Percentiles rank a stretch among this genome's conserved stretches.
phyloP scores from a whole-genome alignment of 352 stramenopile genomes.

The Phytophthora nicotianae region DNA sequence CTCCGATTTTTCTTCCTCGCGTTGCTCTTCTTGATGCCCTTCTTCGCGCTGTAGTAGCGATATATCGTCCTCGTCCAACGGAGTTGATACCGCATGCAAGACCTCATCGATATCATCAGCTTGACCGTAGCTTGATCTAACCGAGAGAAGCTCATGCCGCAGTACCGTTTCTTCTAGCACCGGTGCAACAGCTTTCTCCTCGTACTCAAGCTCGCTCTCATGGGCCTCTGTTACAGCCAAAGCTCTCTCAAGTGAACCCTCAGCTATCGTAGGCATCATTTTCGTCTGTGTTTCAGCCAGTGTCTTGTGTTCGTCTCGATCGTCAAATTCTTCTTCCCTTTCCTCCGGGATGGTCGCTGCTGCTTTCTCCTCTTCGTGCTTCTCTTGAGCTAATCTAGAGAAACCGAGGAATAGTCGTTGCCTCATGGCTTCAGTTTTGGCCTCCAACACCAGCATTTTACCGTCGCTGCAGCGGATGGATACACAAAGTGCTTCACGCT shows the following conservation, averaged over 20 bases:
- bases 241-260: neutral
- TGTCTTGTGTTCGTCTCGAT: neutral
- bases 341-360: slow-evolving; percentile 7
- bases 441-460: slow-evolving; percentile 58
- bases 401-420: slow-evolving; percentile 63
- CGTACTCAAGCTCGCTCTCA: slow-evolving; percentile 6
- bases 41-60: neutral
- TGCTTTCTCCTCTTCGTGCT: slow-evolving; percentile 18
- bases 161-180: neutral
- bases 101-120: neutral
- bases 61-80: neutral
- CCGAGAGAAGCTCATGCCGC: slow-evolving; percentile 8
- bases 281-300: neutral
- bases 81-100: neutral
- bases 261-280: neutral
- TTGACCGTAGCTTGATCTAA: slow-evolving; percentile 1
- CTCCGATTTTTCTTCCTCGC: neutral
- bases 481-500: slow-evolving; percentile 41
- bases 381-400: slow-evolving; percentile 50
- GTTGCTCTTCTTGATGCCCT: neutral
- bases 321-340: slow-evolving; percentile 7
- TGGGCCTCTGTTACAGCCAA: neutral
- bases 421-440: slow-evolving; percentile 48
- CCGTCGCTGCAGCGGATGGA: slow-evolving; percentile 52
- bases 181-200: slow-evolving; percentile 13